phyloP scores from a whole-genome alignment of 1,284 basidiomycete genomes.

The Sanghuangporus sanghuang region DNA sequence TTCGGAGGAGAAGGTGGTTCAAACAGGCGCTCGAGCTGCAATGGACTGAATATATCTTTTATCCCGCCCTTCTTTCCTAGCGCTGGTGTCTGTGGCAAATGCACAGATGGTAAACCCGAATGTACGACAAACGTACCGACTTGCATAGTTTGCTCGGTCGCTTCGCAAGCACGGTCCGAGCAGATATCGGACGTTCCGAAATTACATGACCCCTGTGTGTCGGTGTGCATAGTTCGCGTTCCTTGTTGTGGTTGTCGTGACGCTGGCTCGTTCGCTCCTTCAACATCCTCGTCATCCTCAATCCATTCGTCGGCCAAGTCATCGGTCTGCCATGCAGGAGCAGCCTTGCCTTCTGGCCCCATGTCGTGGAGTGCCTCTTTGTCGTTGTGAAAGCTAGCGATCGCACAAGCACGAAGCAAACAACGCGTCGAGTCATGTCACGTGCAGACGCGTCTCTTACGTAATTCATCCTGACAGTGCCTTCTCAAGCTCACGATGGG shows the following conservation, averaged over 20 bases:
- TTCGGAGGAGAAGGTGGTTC: slow-evolving; percentile 77
- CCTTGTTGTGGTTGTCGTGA: slow-evolving; percentile 5
- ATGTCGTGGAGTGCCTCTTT: not conserved
- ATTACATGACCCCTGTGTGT: not conserved
- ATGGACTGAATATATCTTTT: slow-evolving; percentile 81
- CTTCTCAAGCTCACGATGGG: too few relatives aligned
- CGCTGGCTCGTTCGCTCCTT: not conserved
- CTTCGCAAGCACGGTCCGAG: slow-evolving; percentile 25
- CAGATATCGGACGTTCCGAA: slow-evolving; percentile 25
- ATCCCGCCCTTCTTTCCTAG: slow-evolving; percentile 47
- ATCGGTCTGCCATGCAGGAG: slow-evolving; percentile 73
- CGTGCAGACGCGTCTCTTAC: not conserved
- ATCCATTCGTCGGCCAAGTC: slow-evolving; percentile 79
- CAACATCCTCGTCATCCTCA: slow-evolving; percentile 31
- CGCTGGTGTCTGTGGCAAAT: slow-evolving; percentile 54
- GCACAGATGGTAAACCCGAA: slow-evolving; percentile 56
- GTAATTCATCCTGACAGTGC: not conserved
- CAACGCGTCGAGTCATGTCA: not conserved
- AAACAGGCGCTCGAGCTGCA: slow-evolving; percentile 85
- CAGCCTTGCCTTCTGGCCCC: not conserved
- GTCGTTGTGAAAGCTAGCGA: not conserved
- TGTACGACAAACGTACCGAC: slow-evolving; percentile 70
- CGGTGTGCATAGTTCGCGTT: slow-evolving; percentile 25
- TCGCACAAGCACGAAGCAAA: not conserved
- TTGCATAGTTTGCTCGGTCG: slow-evolving; percentile 6